Conservation (phyloP, 129 eudicot genomes). For the Flaveria trinervia region DNA sequence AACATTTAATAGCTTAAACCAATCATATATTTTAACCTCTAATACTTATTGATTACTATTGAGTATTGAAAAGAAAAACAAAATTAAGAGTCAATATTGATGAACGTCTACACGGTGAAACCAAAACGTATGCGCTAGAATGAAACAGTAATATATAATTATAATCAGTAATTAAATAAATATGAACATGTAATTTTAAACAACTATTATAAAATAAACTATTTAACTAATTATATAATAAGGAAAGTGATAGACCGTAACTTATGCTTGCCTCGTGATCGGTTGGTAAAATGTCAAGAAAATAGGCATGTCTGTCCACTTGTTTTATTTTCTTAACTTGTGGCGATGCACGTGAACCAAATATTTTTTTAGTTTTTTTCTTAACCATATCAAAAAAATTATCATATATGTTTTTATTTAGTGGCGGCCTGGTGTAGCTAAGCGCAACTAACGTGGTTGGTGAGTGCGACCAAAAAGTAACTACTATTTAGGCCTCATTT, state of each 20-base stretch:
- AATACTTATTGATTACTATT: too few relatives aligned
- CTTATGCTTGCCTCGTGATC: not conserved
- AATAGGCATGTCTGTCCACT: not conserved
- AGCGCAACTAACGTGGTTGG: too few relatives aligned
- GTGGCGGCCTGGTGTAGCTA: too few relatives aligned
- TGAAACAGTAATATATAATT: not conserved
- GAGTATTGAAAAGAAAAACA: too few relatives aligned
- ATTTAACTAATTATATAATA: not conserved
- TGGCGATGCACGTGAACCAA: constrained; percentile 1
- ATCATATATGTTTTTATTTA: too few relatives aligned
- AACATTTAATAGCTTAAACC: too few relatives aligned
- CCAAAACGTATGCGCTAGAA: not conserved
- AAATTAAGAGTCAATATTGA: too few relatives aligned
- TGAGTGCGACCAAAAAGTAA: too few relatives aligned
- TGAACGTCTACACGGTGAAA: not conserved
- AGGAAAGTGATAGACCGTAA: not conserved
- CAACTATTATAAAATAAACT: not conserved
- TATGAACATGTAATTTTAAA: not conserved
- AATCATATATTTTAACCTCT: too few relatives aligned
- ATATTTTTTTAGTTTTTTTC: not conserved
- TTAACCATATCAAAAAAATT: too few relatives aligned
- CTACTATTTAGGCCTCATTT: too few relatives aligned
- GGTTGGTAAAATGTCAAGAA: not conserved
- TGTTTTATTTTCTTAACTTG: not conserved
- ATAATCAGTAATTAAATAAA: not conserved